Evolutionary conservation across 2,329 filamentous ascomycete genomes (phyloP).

Genomic region (Nemania abortiva): DNA sequence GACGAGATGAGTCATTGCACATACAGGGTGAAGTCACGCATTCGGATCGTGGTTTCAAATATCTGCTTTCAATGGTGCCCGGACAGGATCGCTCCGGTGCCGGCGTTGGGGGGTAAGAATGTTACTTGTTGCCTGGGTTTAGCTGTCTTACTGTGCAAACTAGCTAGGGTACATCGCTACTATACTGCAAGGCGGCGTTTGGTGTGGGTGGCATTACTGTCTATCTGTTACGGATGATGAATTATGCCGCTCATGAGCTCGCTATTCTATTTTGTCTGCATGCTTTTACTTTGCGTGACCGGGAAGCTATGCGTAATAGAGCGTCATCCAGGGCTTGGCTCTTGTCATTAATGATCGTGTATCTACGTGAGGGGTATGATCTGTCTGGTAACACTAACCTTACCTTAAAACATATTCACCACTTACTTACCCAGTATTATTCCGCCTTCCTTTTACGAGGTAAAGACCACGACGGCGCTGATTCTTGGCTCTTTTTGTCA

Average conservation of each 20-base stretch:
- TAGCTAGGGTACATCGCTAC: constrained; percentile 6
- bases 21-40: constrained; percentile 14
- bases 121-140: neutral
- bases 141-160: neutral
- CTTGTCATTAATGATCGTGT: neutral
- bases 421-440: neutral
- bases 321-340: neutral
- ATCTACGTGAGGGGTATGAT: neutral
- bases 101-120: constrained; percentile 19
- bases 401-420: neutral
- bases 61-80: constrained; percentile 12
- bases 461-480: neutral
- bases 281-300: neutral
- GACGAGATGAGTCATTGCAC: constrained; percentile 6
- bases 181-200: constrained; percentile 21
- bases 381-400: neutral
- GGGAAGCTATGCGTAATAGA: neutral
- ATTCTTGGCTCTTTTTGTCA: neutral
- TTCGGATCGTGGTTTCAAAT: constrained; percentile 17
- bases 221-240: constrained; percentile 16
- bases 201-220: constrained; percentile 15
- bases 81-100: constrained; percentile 9
- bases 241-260: constrained; percentile 20
- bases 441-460: neutral
- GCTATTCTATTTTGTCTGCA: neutral